Evolutionary conservation across 768 basidiomycete genomes (phyloP), one percentile per base, ranked within the genome.

Genomic region (Hydnum rufescens): DNA sequence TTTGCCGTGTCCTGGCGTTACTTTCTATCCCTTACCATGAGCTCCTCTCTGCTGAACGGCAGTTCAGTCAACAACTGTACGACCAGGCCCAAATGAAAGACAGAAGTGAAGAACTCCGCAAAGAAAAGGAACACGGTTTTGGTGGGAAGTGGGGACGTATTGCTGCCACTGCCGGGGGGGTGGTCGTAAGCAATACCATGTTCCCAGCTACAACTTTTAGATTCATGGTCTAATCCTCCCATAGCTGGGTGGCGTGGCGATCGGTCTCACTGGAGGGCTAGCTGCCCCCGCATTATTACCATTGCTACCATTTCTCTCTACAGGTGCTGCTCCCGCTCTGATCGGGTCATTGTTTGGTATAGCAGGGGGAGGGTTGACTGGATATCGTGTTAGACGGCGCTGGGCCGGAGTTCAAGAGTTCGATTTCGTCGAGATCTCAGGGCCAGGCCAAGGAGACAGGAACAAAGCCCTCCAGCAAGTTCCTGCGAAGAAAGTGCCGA

Each of bases 211-310:
- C 42, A 25, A 23, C 4, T 42, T 22, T 42, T 2, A n/a, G n/a
- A 53, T 23, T 25, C 3, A 29, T 25, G 29, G 13, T 2, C n/a
- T 23, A 13, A 22, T n/a, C 39, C 56, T 57, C 13, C 44, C 13
- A 13, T 8, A 47, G 44, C 52, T 62, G 3, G 67, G 67, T 2
- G 65, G 65, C 3, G 62, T 69, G 5, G 60, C 66, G 3, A 60
- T 69, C 22, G 67, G 67, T 5, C 57, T 69, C 2, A 69, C 67
- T 2, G 67, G 66, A 1, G 67, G 67, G 1, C 57, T 68, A 1
- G 67, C 67, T 3, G 67, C 67, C n/a, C 67, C 67, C 3, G 65
- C 65, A 1, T 65, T 69, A 26, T 61, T 65, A 3, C 65, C 67
- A 0, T 54, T 68, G 5, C 57, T 67, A 3, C 65, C 66, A 13